Base-by-base conservation (phyloP, 441 rosid species). In the Pelargonium citronellum region DNA sequence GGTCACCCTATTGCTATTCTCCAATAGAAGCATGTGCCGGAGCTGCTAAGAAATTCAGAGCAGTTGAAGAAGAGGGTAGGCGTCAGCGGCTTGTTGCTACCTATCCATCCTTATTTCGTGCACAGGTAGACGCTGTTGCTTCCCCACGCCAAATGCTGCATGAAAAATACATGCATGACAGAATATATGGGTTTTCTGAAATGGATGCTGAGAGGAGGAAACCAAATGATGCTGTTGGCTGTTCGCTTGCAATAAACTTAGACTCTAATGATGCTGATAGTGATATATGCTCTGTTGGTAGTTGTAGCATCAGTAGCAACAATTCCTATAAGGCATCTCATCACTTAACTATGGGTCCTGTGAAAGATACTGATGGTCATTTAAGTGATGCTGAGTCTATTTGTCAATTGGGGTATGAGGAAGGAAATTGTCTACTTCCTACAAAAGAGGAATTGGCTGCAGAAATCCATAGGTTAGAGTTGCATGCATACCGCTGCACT, bases 371-470 rank as follows among this genome's bases (percentile, higher is more conserved):
- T 39, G 69, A 73, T 19, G 62, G 75, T 75, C 63, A 72, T 74
- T 67, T 66, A n/a, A 84, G 89, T 67, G 87, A 86, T 74, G 83
- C 92, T 66, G 88, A 84, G 78, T 87, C 92, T 44, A 79, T 71
- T 47, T 81, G 80, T 69, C 74, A 66, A 16, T 71, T 66, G 75
- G 68, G 58, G 69, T 70, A 75, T 19, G 75, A 72, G 69, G 75
- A 20, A 55, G 77, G 77, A 74, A 79, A 75, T 76, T 73, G 72
- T 64, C 73, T 58, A 63, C 73, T 67, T 71, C 74, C 79, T 53
- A 41, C 37, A 7, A 75, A 79, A 67, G 76, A 76, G 77, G 76
- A 69, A 15, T 64, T 79, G 74, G 83, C 78, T 41, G 79, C 73
- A 43, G 85, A 79, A 76, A 79, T 86, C 71, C 92, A 83, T 79